Percentiles rank a stretch among this genome's conserved stretches.
Evolutionary conservation across 2,329 filamentous ascomycete species (phyloP).

Genomic region (Waltergamsia citrina): DNA sequence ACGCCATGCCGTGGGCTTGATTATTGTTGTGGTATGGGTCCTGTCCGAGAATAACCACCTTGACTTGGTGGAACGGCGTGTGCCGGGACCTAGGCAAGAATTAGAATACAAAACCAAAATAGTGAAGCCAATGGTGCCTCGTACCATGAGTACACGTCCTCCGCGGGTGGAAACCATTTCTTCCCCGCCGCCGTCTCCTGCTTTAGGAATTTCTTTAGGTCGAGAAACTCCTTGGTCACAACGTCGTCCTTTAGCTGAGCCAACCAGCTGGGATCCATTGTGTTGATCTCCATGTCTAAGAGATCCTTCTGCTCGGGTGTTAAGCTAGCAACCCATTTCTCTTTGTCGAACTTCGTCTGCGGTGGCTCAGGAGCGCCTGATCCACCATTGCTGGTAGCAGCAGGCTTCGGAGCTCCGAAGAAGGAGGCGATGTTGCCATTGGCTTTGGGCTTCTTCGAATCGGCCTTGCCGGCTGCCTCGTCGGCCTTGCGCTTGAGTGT

Average conservation of each 20-base stretch:
- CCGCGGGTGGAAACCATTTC: slow-evolving; percentile 77
- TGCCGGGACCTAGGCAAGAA: slow-evolving; percentile 71
- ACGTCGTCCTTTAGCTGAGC: slow-evolving; percentile 82
- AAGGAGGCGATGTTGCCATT: slow-evolving; percentile 83
- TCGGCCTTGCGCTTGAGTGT: slow-evolving; percentile 59
- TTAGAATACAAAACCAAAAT: background rate
- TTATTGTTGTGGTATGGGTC: slow-evolving; percentile 95
- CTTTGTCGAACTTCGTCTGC: slow-evolving; percentile 67
- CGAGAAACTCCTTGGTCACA: slow-evolving; percentile 67
- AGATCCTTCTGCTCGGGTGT: slow-evolving; percentile 74
- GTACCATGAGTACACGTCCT: slow-evolving; percentile 93
- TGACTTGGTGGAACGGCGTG: slow-evolving; percentile 80
- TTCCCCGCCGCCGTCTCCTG: slow-evolving; percentile 63
- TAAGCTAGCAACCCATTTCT: slow-evolving; percentile 75
- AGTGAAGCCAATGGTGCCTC: slow-evolving; percentile 10
- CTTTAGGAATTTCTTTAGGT: slow-evolving; percentile 79
- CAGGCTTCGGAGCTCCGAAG: slow-evolving; percentile 50
- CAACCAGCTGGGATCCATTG: slow-evolving; percentile 86
- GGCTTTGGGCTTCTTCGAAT: slow-evolving; percentile 62
- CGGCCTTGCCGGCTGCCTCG: slow-evolving; percentile 29
- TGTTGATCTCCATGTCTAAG: slow-evolving; percentile 83
- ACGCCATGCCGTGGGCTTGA: slow-evolving; percentile 93
- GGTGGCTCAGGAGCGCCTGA: slow-evolving; percentile 16
- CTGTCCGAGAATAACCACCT: slow-evolving; percentile 88
- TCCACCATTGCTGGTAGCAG: slow-evolving; percentile 10